Percentiles rank a stretch among this genome's conserved stretches.
Evolutionary conservation across 2,329 filamentous ascomycete species (phyloP).

Genomic region (Pyrenophora seminiperda): DNA sequence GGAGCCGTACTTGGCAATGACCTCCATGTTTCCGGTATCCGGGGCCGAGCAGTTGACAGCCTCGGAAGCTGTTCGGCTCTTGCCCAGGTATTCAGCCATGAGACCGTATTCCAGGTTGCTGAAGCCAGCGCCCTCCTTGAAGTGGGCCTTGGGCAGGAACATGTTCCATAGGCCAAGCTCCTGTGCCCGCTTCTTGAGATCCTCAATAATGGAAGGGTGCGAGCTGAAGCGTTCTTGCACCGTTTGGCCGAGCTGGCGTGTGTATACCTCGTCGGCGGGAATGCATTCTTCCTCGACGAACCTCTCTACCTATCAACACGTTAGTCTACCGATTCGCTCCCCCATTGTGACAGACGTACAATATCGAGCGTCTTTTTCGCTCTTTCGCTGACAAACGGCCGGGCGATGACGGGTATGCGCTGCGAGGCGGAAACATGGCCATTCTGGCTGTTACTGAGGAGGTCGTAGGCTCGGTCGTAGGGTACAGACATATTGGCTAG

Average conservation of each 20-base stretch:
- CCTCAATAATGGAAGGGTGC: constrained; percentile 82
- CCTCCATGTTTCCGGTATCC: constrained; percentile 96
- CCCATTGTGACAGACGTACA: constrained; percentile 46
- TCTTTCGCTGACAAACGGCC: constrained; percentile 75
- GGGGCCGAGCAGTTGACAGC: constrained; percentile 89
- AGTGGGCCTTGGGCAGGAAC: constrained; percentile 94
- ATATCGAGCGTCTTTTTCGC: constrained; percentile 84
- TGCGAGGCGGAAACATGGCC: constrained; percentile 56
- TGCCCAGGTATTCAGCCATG: constrained; percentile 95
- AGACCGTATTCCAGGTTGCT: constrained; percentile 95
- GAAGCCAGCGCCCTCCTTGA: constrained; percentile 92
- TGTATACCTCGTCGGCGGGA: constrained; percentile 76
- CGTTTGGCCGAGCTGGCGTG: constrained; percentile 78
- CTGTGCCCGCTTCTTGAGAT: constrained; percentile 82
- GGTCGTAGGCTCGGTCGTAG: constrained; percentile 29
- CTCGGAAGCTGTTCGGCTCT: constrained; percentile 71
- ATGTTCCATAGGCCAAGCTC: constrained; percentile 95
- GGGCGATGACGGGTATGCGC: constrained; percentile 63
- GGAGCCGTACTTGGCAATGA: constrained; percentile 87
- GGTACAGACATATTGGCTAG: constrained; percentile 38
- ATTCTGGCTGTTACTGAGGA: constrained; percentile 44
- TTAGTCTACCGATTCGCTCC: neutral
- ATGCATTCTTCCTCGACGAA: constrained; percentile 94
- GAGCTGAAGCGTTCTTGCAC: constrained; percentile 72
- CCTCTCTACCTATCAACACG: constrained; percentile 71